phyloP scores from a whole-genome alignment of 2,329 filamentous ascomycete species.

The Neofusicoccum cordaticola region DNA sequence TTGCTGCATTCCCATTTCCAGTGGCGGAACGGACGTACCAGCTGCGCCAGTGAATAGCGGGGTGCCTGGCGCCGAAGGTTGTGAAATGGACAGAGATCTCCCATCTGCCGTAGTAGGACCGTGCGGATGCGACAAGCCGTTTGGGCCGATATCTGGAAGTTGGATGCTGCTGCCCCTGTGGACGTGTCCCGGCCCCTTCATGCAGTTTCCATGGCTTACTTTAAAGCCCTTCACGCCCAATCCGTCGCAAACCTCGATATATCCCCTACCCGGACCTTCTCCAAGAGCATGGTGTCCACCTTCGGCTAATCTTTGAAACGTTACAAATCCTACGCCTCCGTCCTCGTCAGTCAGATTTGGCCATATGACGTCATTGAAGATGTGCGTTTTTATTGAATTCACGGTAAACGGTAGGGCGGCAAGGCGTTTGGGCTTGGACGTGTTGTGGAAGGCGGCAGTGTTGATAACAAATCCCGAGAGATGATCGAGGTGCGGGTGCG shows the following conservation, averaged over 20 bases:
- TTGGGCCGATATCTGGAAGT: constrained; percentile 35
- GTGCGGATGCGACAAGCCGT: constrained; percentile 22
- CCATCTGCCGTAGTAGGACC: constrained; percentile 25
- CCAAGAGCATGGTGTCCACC: constrained; percentile 83
- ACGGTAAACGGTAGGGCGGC: constrained; percentile 88
- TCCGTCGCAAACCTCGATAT: constrained; percentile 83
- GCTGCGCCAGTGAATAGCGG: constrained; percentile 25
- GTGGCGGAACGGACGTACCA: constrained; percentile 8
- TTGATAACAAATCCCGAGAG: constrained; percentile 90
- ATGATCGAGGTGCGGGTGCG: constrained; percentile 96
- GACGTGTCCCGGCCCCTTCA: constrained; percentile 54
- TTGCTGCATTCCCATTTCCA: constrained; percentile 27
- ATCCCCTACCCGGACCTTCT: constrained; percentile 75
- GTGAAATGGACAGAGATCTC: constrained; percentile 34
- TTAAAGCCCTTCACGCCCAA: constrained; percentile 84
- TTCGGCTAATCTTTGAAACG: constrained; percentile 83
- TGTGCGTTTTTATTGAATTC: constrained; percentile 83
- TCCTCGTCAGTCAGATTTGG: constrained; percentile 96
- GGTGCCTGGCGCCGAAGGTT: constrained; percentile 34
- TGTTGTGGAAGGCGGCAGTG: constrained; percentile 78
- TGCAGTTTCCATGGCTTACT: constrained; percentile 87
- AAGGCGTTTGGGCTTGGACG: constrained; percentile 74
- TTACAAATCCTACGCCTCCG: constrained; percentile 86
- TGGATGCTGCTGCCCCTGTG: constrained; percentile 46
- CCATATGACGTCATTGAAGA: constrained; percentile 98